These are phyloP conservation scores for Gynostemma pentaphyllum DNA, from an alignment of 306 rosid species.

Conservation along the genomic window DNA sequence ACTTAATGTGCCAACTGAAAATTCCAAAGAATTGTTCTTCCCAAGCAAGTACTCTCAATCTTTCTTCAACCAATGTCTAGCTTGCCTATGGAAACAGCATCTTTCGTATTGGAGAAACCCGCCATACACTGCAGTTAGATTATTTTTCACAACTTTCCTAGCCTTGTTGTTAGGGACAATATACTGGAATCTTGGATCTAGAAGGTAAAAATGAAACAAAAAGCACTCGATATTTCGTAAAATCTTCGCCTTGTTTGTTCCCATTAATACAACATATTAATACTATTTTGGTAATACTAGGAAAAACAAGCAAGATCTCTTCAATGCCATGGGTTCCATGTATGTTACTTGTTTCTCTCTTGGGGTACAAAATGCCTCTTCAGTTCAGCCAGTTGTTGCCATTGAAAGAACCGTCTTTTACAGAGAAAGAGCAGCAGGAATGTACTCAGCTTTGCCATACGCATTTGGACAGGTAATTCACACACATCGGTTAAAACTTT, in stretches of 20 bases:
- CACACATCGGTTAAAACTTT: no score
- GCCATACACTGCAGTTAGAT: conserved; percentile 27
- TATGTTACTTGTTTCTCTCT: conserved; percentile 25
- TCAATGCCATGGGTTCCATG: conserved; percentile 35
- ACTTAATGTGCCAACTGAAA: conserved; percentile 37
- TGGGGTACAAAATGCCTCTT: conserved; percentile 23
- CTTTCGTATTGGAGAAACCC: conserved; percentile 37
- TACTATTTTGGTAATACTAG: conserved; percentile 9
- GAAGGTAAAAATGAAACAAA: conserved; percentile 14
- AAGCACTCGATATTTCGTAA: background rate
- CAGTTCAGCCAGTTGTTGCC: conserved; percentile 35
- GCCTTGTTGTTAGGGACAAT: conserved; percentile 35
- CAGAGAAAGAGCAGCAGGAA: conserved; percentile 39
- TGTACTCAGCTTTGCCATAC: conserved; percentile 40
- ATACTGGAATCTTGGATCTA: conserved; percentile 33
- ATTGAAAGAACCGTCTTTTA: conserved; percentile 36
- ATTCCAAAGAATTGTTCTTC: conserved; percentile 57
- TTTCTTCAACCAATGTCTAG: conserved; percentile 45
- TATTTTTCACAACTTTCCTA: conserved; percentile 29
- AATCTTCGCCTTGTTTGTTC: background rate
- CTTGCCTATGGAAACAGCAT: conserved; percentile 75
- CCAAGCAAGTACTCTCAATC: conserved; percentile 44
- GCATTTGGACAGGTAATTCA: conserved; percentile 45
- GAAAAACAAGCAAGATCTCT: conserved; percentile 20
- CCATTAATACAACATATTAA: background rate